phyloP scores from a whole-genome alignment of 352 stramenopile genomes.

The Globisporangium sylvaticum region DNA sequence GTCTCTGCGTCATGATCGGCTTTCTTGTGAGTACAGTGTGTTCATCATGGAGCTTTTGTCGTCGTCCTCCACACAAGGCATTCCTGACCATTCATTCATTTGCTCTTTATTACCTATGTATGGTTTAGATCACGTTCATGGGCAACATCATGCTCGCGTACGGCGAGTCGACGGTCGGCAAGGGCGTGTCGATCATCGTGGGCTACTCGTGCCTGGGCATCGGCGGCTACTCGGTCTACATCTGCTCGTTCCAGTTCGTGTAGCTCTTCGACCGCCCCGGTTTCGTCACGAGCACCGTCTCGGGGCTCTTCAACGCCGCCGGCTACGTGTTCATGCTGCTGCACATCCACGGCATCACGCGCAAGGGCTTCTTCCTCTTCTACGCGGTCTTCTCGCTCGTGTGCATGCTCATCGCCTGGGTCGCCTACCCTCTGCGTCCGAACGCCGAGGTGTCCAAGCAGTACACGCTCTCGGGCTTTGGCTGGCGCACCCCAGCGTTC shows the following conservation, averaged over 20 bases:
- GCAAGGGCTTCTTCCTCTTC: slow-evolving; percentile 33
- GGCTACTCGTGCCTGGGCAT: slow-evolving; percentile 38
- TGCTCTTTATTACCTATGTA: background rate
- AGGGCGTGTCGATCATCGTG: slow-evolving; percentile 2
- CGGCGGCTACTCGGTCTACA: slow-evolving; percentile 41
- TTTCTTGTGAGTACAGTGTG: slow-evolving; percentile 21
- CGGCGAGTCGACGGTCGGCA: slow-evolving; percentile 27
- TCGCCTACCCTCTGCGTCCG: slow-evolving; percentile 20
- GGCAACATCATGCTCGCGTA: slow-evolving; percentile 40
- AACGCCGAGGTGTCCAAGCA: slow-evolving; percentile 12
- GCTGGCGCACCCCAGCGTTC: slow-evolving; percentile 16
- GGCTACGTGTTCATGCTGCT: slow-evolving; percentile 51
- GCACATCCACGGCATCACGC: slow-evolving; percentile 34
- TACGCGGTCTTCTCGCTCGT: slow-evolving; percentile 26
- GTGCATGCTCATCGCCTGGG: slow-evolving; percentile 20
- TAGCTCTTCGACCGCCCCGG: slow-evolving; percentile 42
- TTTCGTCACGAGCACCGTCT: slow-evolving; percentile 37
- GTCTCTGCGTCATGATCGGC: slow-evolving; percentile 28
- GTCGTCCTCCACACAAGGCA: no score
- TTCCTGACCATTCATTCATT: background rate
- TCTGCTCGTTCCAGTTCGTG: slow-evolving; percentile 46
- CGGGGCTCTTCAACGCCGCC: slow-evolving; percentile 47
- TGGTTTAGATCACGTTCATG: slow-evolving; percentile 32
- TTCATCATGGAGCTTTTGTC: no score
- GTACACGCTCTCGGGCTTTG: slow-evolving; percentile 23